Evolutionary conservation across 352 stramenopile genomes (phyloP).

Genomic region (Phytophthora pini): DNA sequence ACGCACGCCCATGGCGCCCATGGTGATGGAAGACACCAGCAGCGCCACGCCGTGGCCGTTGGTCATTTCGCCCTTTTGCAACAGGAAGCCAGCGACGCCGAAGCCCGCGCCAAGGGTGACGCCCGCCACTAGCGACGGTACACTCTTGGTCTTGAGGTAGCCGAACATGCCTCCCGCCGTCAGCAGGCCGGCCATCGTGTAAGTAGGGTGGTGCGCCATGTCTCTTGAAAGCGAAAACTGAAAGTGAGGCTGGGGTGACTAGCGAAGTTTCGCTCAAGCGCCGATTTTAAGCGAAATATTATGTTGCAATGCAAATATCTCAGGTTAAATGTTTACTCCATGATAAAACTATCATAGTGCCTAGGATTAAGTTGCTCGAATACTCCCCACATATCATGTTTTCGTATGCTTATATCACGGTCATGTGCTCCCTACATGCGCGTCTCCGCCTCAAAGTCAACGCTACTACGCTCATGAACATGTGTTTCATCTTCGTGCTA

Average conservation of each 20-base stretch:
- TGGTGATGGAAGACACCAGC: constrained; percentile 85
- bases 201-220: constrained; percentile 86
- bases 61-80: constrained; percentile 84
- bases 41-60: constrained; percentile 84
- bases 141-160: constrained; percentile 82
- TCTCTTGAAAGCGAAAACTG: background rate
- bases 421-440: too few species aligned
- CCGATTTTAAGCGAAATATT: background rate
- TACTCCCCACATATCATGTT: too few species aligned
- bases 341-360: too few species aligned
- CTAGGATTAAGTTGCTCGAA: too few species aligned
- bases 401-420: too few species aligned
- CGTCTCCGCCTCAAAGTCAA: too few species aligned
- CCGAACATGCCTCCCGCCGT: constrained; percentile 73
- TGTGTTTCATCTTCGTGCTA: too few species aligned
- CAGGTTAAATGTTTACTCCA: too few species aligned
- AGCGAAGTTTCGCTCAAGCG: background rate
- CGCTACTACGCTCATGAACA: too few species aligned
- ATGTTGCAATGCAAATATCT: too few species aligned
- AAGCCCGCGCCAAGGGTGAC: constrained; percentile 84
- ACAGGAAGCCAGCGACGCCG: constrained; percentile 75
- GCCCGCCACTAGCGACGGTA: constrained; percentile 84
- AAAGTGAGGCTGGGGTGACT: background rate
- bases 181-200: constrained; percentile 82
- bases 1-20: constrained; percentile 86